These are phyloP conservation scores for Apiotrichum veenhuisii DNA, from an alignment of 1,284 basidiomycete genomes.

Conservation along the genomic window DNA sequence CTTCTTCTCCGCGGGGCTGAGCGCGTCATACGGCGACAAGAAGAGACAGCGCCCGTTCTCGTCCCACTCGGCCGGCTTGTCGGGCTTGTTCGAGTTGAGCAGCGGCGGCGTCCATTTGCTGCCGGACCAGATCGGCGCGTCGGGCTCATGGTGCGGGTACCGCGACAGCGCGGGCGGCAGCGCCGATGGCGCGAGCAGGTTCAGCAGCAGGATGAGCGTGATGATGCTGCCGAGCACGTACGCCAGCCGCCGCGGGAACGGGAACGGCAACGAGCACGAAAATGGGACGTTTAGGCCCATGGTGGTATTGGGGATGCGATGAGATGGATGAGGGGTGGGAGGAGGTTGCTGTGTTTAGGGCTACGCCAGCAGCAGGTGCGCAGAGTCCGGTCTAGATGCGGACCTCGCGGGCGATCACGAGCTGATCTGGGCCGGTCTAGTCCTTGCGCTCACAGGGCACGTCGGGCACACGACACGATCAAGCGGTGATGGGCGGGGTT, in stretches of 20 bases:
- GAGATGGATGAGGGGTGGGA: background rate
- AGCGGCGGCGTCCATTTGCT: constrained; percentile 45
- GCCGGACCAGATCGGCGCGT: constrained; percentile 35
- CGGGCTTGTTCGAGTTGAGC: constrained; percentile 29
- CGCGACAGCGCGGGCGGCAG: constrained; percentile 38
- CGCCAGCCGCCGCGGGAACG: constrained; percentile 18
- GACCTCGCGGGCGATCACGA: too few species aligned
- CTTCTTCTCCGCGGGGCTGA: constrained; percentile 36
- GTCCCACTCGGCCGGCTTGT: constrained; percentile 42
- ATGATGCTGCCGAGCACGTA: constrained; percentile 26
- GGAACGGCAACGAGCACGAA: constrained; percentile 25
- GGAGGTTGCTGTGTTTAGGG: too few species aligned
- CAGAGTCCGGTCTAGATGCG: too few species aligned
- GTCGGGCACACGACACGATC: too few species aligned
- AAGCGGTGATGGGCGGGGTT: too few species aligned
- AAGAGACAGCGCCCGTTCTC: constrained; percentile 48
- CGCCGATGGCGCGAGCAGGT: constrained; percentile 37
- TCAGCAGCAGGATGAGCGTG: constrained; percentile 36
- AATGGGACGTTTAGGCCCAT: constrained; percentile 1
- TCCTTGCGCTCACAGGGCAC: too few species aligned
- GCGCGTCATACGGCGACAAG: constrained; percentile 46
- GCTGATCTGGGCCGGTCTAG: too few species aligned
- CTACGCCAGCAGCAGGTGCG: too few species aligned
- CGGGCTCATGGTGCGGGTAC: constrained; percentile 35
- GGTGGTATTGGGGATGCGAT: background rate